Evolutionary conservation across 2,329 filamentous ascomycete species (phyloP), one percentile per base, ranked within the genome.

Genomic region (Teratosphaeria pseudoeucalypti): DNA sequence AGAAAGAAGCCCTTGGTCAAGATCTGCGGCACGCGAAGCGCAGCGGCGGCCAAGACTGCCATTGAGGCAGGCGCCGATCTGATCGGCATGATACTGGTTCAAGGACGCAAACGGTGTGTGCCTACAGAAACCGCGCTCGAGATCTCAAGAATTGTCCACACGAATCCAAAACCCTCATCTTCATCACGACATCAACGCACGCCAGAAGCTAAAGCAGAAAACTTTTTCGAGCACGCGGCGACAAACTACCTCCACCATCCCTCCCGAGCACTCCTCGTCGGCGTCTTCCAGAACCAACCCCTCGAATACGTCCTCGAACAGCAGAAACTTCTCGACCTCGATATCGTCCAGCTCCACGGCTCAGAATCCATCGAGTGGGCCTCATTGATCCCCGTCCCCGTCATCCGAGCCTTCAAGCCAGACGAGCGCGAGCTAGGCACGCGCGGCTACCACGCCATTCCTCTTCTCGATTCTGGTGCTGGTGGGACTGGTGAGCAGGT

Each of bases 331-430:
- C 85, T 96, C 64, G 80, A 82, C 54, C 82, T 99, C 52, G 94
- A 99, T 71, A 77, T 96, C 57, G 89, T 99, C 6, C 94, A 99
- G 71, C 82, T 99, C 2, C 94, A 99, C 70, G 95, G 94, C 9
- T 82, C 87, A 54, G 95, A 99, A 72, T 92, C 94, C 2, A 69
- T 96, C 3, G 94, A 99, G 72, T 99, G 92, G 92, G 87, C 92
- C 1, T 82, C 77, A 54, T 76, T 88, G n/a, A 90, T 99, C 55
- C 92, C 94, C 1, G 91, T 96, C 0, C 94, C 94, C 0, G 92
- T 99, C 5, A 85, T 99, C 64, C 86, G 85, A 65, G 88, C 87
- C 56, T 99, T 97, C 75, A 85, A 85, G 57, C 90, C 91, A 0
- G 83, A 81, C 2, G 85, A 92, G 56, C 34, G 53, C 53, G 39